Evolutionary conservation across 306 rosid genomes (phyloP).

Genomic region (Cercis canadensis): DNA sequence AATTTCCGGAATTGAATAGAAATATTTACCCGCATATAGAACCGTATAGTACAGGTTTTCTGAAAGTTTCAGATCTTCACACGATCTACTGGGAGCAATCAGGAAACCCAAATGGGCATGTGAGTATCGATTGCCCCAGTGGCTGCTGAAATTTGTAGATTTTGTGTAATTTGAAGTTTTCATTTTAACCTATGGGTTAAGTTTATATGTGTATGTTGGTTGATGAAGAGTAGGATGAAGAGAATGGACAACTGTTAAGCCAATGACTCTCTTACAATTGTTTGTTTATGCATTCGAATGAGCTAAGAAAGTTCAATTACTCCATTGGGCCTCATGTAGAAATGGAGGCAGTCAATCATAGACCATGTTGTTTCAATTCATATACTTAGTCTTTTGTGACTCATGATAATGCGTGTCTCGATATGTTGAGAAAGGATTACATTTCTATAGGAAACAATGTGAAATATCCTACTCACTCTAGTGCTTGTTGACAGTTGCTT

Average conservation of each 20-base stretch:
- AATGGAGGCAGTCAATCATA: slow-evolving; percentile 1
- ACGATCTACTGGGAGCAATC: slow-evolving; percentile 93
- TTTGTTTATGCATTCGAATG: slow-evolving; percentile 25
- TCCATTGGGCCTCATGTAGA: slow-evolving; percentile 14
- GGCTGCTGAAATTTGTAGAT: background rate
- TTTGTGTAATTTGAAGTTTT: background rate
- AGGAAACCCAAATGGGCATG: slow-evolving; percentile 86
- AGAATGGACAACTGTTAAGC: background rate
- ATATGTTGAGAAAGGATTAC: too few relatives aligned
- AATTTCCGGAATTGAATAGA: slow-evolving; percentile 47
- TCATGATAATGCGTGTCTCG: too few relatives aligned
- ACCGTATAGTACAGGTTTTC: slow-evolving; percentile 65
- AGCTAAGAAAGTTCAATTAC: slow-evolving; percentile 1
- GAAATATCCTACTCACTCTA: too few relatives aligned
- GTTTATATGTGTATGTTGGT: slow-evolving; percentile 18
- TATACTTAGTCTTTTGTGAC: too few relatives aligned
- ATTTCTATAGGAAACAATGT: too few relatives aligned
- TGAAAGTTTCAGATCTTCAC: slow-evolving; percentile 86
- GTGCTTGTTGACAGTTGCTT: too few relatives aligned
- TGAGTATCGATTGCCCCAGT: slow-evolving; percentile 49
- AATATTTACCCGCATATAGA: slow-evolving; percentile 66
- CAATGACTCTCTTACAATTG: slow-evolving; percentile 28
- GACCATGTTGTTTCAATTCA: too few relatives aligned
- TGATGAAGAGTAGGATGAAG: slow-evolving; percentile 26
- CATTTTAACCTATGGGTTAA: slow-evolving; percentile 4